Evolutionary conservation across 352 stramenopile genomes (phyloP).

Genomic region (Aphanomyces invadans): DNA sequence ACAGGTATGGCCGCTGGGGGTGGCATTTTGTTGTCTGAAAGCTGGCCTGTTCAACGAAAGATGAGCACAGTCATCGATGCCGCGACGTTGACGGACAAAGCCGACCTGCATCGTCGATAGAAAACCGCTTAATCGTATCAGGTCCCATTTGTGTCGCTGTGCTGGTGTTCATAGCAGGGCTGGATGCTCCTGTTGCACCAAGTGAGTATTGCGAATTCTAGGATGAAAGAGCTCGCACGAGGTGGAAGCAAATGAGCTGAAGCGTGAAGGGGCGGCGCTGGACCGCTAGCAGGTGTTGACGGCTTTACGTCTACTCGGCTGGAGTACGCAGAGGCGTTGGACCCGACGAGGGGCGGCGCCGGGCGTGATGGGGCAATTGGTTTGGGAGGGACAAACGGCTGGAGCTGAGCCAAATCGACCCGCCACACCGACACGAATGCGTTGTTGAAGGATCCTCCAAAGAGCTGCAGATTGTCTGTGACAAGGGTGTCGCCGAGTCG

Average conservation of each 20-base stretch:
- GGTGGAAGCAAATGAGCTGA: too few species aligned
- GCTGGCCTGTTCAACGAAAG: too few species aligned
- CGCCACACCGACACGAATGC: conserved; percentile 77
- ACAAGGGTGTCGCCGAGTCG: conserved; percentile 64
- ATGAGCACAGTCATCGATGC: too few species aligned
- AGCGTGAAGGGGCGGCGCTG: too few species aligned
- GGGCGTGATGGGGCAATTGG: neutral
- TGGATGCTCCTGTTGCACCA: neutral
- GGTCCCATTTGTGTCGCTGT: conserved; percentile 3
- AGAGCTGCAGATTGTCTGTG: conserved; percentile 75
- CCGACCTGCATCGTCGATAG: neutral
- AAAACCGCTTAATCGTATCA: conserved; percentile 18
- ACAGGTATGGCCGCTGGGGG: too few species aligned
- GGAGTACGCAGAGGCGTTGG: neutral
- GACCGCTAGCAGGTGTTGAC: too few species aligned
- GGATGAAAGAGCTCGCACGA: too few species aligned
- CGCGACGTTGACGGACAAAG: too few species aligned
- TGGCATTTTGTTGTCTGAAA: too few species aligned
- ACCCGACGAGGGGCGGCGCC: neutral
- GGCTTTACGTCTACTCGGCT: neutral
- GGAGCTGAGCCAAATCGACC: conserved; percentile 62
- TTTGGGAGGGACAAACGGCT: conserved; percentile 35
- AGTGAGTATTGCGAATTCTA: neutral
- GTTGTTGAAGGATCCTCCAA: conserved; percentile 71
- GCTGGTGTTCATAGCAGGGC: neutral